Evolutionary conservation across 2,329 filamentous ascomycete species (phyloP).

Genomic region (Xylariaceae sp.): DNA sequence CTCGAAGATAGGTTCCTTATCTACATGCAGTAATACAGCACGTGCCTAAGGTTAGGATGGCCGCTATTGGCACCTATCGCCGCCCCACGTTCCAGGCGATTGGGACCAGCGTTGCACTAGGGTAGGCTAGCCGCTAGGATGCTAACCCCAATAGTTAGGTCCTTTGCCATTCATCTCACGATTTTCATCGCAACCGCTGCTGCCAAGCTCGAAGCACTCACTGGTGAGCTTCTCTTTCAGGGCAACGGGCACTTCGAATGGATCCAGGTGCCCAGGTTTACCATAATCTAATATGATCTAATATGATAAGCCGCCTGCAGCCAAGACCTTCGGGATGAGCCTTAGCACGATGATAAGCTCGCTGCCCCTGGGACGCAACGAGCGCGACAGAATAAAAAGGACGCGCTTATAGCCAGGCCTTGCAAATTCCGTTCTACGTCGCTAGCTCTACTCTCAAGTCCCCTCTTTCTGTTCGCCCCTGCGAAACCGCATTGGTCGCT

Average conservation of each 20-base stretch:
- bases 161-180: constrained; percentile 9
- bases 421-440: no score
- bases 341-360: background rate
- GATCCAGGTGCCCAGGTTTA: constrained; percentile 1
- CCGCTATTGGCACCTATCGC: no score
- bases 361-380: no score
- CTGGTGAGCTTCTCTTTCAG: constrained; percentile 21
- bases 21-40: no score
- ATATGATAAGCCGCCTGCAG: constrained; percentile 1
- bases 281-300: constrained; percentile 7
- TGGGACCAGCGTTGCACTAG: background rate
- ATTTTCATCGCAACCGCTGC: background rate
- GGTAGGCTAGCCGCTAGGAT: background rate
- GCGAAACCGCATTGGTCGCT: background rate
- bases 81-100: background rate
- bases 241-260: constrained; percentile 5
- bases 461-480: background rate
- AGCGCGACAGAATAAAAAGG: no score
- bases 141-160: constrained; percentile 30
- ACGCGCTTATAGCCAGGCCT: no score
- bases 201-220: background rate
- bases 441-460: background rate
- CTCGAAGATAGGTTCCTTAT: no score
- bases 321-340: constrained; percentile 1
- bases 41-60: no score